phyloP scores from a whole-genome alignment of 2,329 filamentous ascomycete genomes.

The Juglanconis oblonga region DNA sequence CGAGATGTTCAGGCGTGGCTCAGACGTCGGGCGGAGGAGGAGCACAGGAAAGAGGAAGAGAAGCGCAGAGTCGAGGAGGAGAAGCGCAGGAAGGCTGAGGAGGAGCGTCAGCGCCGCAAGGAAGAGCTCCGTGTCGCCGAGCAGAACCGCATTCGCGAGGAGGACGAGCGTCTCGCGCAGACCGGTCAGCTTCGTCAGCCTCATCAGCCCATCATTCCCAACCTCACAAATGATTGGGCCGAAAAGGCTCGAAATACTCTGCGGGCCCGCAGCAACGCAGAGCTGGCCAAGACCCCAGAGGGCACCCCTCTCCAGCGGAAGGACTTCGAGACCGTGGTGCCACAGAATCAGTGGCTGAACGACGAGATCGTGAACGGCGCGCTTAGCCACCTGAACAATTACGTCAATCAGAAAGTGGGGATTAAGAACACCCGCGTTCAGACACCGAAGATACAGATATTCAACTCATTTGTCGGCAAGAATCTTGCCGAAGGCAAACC shows the following conservation, averaged over 20 bases:
- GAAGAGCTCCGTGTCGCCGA: constrained; percentile 22
- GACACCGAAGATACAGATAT: constrained; percentile 58
- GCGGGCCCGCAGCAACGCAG: constrained; percentile 29
- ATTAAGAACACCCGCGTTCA: constrained; percentile 42
- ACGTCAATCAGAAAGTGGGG: constrained; percentile 55
- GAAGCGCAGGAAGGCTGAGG: constrained; percentile 18
- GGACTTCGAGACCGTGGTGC: constrained; percentile 63
- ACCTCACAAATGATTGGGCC: constrained; percentile 37
- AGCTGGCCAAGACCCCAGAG: constrained; percentile 45
- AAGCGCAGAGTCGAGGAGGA: constrained; percentile 21
- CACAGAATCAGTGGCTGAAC: constrained; percentile 64
- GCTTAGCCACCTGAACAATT: constrained; percentile 57
- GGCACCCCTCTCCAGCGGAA: constrained; percentile 49
- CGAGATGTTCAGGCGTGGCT: constrained; percentile 10
- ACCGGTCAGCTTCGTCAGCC: constrained; percentile 26
- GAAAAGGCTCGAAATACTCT: constrained; percentile 33
- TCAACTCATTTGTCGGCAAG: constrained; percentile 66
- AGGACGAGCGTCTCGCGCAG: constrained; percentile 19
- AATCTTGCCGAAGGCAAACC: constrained; percentile 47
- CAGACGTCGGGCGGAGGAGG: constrained; percentile 18
- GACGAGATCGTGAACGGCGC: constrained; percentile 72
- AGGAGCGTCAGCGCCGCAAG: constrained; percentile 11
- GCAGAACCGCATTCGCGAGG: constrained; percentile 13
- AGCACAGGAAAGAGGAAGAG: constrained; percentile 21
- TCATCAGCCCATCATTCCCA: constrained; percentile 22